phyloP scores from a whole-genome alignment of 768 basidiomycete species.

The Boletus sp. region DNA sequence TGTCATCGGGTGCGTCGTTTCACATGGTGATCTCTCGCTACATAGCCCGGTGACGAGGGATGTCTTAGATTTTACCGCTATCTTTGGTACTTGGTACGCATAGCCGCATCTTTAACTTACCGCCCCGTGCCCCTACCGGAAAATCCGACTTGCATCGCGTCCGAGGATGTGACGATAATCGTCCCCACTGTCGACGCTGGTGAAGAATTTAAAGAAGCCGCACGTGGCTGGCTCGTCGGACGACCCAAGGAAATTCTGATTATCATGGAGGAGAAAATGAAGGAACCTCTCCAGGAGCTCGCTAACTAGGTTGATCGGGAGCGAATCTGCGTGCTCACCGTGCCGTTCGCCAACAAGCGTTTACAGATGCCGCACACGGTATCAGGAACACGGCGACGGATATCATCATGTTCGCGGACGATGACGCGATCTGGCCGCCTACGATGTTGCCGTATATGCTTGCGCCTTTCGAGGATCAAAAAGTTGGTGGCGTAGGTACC shows the following conservation, averaged over 20 bases:
- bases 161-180: constrained; percentile 94
- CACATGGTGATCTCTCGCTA: background rate
- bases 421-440: constrained; percentile 95
- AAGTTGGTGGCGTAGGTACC: constrained; percentile 89
- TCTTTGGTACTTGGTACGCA: constrained; percentile 87
- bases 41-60: constrained; percentile 1
- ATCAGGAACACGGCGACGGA: constrained; percentile 89
- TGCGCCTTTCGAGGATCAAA: constrained; percentile 93
- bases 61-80: constrained; percentile 81
- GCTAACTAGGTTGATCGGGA: constrained; percentile 84
- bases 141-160: constrained; percentile 86
- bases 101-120: constrained; percentile 76
- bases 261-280: constrained; percentile 87
- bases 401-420: constrained; percentile 93
- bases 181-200: constrained; percentile 96
- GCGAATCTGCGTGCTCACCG: constrained; percentile 82
- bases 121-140: constrained; percentile 87
- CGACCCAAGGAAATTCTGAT: constrained; percentile 83
- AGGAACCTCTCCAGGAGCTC: constrained; percentile 82
- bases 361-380: constrained; percentile 92
- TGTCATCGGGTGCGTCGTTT: constrained; percentile 66
- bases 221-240: constrained; percentile 88
- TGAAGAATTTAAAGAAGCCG: constrained; percentile 93
- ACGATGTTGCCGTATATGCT: constrained; percentile 86
- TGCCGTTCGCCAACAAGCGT: constrained; percentile 92